Evolutionary conservation across 805 yeast genomes (phyloP).

Genomic region (Middelhovenomyces tepae): DNA sequence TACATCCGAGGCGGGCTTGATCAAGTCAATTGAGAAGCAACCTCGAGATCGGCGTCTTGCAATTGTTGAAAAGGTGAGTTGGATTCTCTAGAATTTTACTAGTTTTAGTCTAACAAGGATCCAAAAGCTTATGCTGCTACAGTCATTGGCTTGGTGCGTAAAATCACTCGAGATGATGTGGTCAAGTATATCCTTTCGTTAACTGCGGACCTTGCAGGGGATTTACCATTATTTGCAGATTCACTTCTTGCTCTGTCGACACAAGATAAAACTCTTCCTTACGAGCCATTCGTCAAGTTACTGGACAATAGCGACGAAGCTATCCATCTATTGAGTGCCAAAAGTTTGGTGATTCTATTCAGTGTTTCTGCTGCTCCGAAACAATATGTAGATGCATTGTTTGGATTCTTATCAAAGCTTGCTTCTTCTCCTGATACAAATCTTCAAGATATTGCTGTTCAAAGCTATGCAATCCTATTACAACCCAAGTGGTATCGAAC

Average conservation of each 20-base stretch:
- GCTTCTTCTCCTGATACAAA: constrained; percentile 36
- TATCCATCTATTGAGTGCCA: constrained; percentile 46
- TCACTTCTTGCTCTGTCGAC: constrained; percentile 38
- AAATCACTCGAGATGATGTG: constrained; percentile 51
- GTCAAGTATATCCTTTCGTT: constrained; percentile 56
- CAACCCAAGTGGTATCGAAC: constrained; percentile 45
- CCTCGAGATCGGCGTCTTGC: constrained; percentile 24
- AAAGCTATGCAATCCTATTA: constrained; percentile 54
- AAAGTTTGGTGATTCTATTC: constrained; percentile 45
- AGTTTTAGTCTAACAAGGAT: constrained; percentile 19
- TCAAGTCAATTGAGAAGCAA: constrained; percentile 46
- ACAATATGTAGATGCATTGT: constrained; percentile 35
- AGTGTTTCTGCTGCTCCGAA: constrained; percentile 13
- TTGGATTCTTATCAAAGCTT: constrained; percentile 24
- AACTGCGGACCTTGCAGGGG: constrained; percentile 42
- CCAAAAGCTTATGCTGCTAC: constrained; percentile 47
- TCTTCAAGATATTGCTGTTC: constrained; percentile 54
- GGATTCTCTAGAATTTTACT: neutral
- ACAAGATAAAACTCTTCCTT: constrained; percentile 42
- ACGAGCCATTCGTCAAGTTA: constrained; percentile 34
- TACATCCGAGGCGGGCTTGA: constrained; percentile 55
- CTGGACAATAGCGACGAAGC: constrained; percentile 49
- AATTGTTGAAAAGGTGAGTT: constrained; percentile 19
- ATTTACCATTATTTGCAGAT: constrained; percentile 21
- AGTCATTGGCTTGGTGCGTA: constrained; percentile 44